These are phyloP conservation scores for Maudiozyma turicensis DNA, from an alignment of 805 yeast genomes.

Conservation along the genomic window DNA sequence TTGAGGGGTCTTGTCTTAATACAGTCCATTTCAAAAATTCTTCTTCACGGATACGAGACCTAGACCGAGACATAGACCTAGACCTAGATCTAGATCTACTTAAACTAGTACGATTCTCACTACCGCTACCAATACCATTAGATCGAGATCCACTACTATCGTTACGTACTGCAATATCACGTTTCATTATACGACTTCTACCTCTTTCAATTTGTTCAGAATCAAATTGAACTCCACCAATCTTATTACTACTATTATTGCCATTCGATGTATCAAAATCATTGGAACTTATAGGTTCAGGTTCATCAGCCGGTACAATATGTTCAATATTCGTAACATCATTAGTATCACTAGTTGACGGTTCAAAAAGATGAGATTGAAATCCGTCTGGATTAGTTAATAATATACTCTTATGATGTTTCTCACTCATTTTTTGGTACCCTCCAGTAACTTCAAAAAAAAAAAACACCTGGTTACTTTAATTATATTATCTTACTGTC, in stretches of 20 bases:
- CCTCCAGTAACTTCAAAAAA: no score
- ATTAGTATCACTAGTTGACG: not conserved
- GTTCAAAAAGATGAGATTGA: conserved; percentile 4
- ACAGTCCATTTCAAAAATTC: conserved; percentile 53
- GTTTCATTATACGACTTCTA: conserved; percentile 21
- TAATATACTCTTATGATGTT: conserved; percentile 15
- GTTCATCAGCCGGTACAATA: not conserved
- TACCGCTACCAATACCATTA: not conserved
- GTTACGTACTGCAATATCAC: conserved; percentile 3
- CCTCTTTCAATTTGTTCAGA: conserved; percentile 23
- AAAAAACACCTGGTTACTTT: no score
- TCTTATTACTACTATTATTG: not conserved
- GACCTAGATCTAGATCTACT: conserved; percentile 4
- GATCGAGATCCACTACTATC: conserved; percentile 1
- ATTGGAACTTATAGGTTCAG: not conserved
- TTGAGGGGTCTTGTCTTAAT: conserved; percentile 65
- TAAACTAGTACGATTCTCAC: not conserved
- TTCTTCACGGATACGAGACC: conserved; percentile 21
- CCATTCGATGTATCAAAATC: not conserved
- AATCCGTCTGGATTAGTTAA: conserved; percentile 18
- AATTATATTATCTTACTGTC: no score
- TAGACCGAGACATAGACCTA: conserved; percentile 26
- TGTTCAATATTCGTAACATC: not conserved
- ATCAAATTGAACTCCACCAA: conserved; percentile 20
- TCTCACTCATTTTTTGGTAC: not conserved